Evolutionary conservation across 2,329 filamentous ascomycete species (phyloP), one percentile per base, ranked within the genome.

Genomic region (Plenodomus biglobosus): DNA sequence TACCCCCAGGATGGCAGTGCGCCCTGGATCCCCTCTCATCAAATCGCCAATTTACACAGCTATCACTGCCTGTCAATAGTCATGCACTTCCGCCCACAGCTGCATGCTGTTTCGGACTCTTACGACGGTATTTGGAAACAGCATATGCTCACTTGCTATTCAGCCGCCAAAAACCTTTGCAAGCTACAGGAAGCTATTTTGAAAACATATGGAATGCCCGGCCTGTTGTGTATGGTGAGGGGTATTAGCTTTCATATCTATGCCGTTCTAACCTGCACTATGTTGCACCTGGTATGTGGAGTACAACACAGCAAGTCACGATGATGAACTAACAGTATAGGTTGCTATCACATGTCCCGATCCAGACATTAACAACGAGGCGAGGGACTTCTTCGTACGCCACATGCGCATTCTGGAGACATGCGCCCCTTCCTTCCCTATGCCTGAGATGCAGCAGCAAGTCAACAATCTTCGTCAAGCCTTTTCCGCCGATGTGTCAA

Each of bases 171-270:
- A 71, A 83, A 82, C 35, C 80, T 97, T 42, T 96, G 92, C 72
- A 85, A 88, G 50, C 73, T 96, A 5, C 91, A 96, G 66, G 92
- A 97, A 73, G 86, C 86, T 1, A 84, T 95, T 30, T 66, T 95
- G 49, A 81, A 86, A 44, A 81, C 83, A 0, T 95, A 86, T 69
- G 90, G 91, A 2, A 76, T 96, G 51, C 82, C 82, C 15, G 92
- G 92, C 0, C 78, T 97, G 15, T 80, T 94, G 60, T 95, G 87
- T 73, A 96, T 96, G 92, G 87, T 92, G 64, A 83, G 92, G 58
- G 92, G 92, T 34, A 91, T 95, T 68, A 96, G 92, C 72, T 97
- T 96, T 65, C 90, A 90, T 5, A 90, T 97, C n/a, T 97, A 97
- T 66, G 85, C 86, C 46, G 85, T 96, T 20, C 76, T 97, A 38